Conservation (phyloP, 2,329 filamentous ascomycete species). For the Colletotrichum noveboracense region DNA sequence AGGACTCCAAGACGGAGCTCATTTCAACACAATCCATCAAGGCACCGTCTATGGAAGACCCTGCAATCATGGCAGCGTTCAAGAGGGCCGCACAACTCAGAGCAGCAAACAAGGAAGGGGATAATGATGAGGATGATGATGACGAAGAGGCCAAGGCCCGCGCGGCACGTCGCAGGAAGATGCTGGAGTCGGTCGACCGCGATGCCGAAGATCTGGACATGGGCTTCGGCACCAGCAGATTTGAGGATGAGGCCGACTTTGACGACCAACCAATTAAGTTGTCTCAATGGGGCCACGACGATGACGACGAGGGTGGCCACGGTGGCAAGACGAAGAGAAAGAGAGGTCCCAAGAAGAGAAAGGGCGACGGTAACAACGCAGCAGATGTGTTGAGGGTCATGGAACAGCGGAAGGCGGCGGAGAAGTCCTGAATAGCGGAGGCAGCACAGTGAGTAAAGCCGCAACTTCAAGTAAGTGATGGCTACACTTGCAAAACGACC, state of each 20-base stretch:
- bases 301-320: conserved; percentile 50
- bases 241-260: conserved; percentile 87
- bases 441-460: not conserved
- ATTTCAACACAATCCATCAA: conserved; percentile 57
- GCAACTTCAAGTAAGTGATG: not conserved
- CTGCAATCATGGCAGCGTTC: conserved; percentile 81
- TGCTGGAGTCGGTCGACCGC: conserved; percentile 75
- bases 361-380: conserved; percentile 79
- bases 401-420: conserved; percentile 58
- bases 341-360: conserved; percentile 75
- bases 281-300: conserved; percentile 64
- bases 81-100: conserved; percentile 79
- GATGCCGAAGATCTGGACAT: conserved; percentile 93
- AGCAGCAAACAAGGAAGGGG: conserved; percentile 34
- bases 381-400: conserved; percentile 82
- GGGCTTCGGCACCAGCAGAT: conserved; percentile 88
- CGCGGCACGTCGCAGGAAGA: conserved; percentile 73
- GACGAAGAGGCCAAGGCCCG: conserved; percentile 57
- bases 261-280: conserved; percentile 72
- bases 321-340: conserved; percentile 66
- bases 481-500: not conserved
- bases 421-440: conserved; percentile 18
- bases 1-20: conserved; percentile 60
- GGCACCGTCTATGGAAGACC: conserved; percentile 69
- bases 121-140: conserved; percentile 43